A percentile compares a stretch with the other conserved stretches of the same genome.
Conservation (phyloP, 495 filamentous ascomycete species). For the Niebla homalea region DNA sequence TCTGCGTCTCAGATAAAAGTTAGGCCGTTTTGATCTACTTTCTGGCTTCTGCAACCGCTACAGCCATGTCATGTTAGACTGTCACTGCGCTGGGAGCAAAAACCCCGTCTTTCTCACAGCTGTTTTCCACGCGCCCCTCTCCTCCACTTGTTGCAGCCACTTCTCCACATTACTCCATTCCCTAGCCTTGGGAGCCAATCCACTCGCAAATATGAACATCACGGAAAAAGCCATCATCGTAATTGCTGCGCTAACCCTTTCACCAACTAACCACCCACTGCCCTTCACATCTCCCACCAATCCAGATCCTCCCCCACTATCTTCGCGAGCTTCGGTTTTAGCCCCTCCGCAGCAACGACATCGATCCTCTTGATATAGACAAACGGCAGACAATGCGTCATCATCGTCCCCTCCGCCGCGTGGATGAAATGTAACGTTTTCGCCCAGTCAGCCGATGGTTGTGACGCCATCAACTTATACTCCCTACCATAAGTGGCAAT, state of each 20-base stretch:
- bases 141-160: slow-evolving; percentile 33
- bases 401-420: slow-evolving; percentile 27
- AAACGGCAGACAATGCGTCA: slow-evolving; percentile 24
- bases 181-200: slow-evolving; percentile 9
- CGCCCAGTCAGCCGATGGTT: slow-evolving; percentile 6
- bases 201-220: slow-evolving; percentile 22
- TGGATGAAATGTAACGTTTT: slow-evolving; percentile 24
- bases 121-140: slow-evolving; percentile 16
- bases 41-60: too few relatives aligned
- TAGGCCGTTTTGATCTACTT: too few relatives aligned
- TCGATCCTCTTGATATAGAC: slow-evolving; percentile 22
- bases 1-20: too few relatives aligned
- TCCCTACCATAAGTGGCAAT: slow-evolving; percentile 18
- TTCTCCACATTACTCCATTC: slow-evolving; percentile 30
- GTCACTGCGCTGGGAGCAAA: not conserved
- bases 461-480: slow-evolving; percentile 17
- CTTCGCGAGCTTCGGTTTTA: slow-evolving; percentile 16
- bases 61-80: too few relatives aligned
- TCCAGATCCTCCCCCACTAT: slow-evolving; percentile 26
- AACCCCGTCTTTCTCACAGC: slow-evolving; percentile 13
- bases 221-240: slow-evolving; percentile 25
- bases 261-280: slow-evolving; percentile 22
- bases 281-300: slow-evolving; percentile 19
- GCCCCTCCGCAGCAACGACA: slow-evolving; percentile 7
- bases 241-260: slow-evolving; percentile 23